Base-by-base conservation (phyloP, 257 asterid genomes). In the Solanum medicagineum region DNA sequence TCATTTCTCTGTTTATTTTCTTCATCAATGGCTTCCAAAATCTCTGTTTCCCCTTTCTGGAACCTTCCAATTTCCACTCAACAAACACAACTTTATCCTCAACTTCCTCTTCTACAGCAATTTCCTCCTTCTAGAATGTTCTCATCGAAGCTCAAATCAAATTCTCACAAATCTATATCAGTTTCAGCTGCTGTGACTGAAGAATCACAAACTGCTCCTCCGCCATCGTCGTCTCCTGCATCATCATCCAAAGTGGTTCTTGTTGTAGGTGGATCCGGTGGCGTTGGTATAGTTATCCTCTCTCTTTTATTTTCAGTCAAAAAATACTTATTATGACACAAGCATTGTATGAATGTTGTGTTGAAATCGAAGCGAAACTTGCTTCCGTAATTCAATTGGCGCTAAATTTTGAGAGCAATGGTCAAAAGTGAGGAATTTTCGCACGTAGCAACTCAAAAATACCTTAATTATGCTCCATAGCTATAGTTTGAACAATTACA, bases 201-300 rank as follows among this genome's bases (percentile, higher is more conserved):
- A 66, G 89, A 87, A 85, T 85, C 91, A 26, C 84, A 57, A 51
- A 42, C 63, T 17, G 3, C 79, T 71, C 47, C 88, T 6, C 49
- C 63, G 1, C 3, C 85, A 2, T 17, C 77, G 0, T 56, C 71
- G 13, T 42, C 74, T 5, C 86, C 91, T 2, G 1, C 7, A 15
- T 66, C 74, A 3, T 86, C 94, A 55, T 88, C 92, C 29, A 96
- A 93, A 93, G 93, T 93, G 5, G 98, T 96, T 88, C 98, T 96
- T 80, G 99, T 96, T 32, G 92, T 93, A 88, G 99, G 99, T 51
- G 98, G 96, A 88, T 90, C 98, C 60, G 99, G 99, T n/a, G 99
- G 99, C 49, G 99, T 96, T 84, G 99, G 99, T 95, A 91, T 81
- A 84, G 57, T 11, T 68, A 32, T 13, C 24, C 0, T 47, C 3